Evolutionary conservation across 129 eudicot genomes (phyloP).

Genomic region (Tagetes patula): DNA sequence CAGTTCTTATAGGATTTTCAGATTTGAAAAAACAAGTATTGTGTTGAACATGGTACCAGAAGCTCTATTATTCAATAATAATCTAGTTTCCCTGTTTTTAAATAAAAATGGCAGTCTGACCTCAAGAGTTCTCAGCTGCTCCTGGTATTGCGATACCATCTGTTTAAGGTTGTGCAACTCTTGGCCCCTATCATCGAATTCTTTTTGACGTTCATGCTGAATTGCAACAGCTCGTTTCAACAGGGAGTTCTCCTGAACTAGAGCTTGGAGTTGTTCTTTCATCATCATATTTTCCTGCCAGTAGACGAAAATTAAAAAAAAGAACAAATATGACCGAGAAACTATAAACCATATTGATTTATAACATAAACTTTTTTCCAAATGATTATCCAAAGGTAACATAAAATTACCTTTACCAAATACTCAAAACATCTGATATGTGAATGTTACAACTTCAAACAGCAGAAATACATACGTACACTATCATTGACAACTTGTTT

Average conservation of each 20-base stretch:
- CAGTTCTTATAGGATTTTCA: background rate
- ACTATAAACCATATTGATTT: background rate
- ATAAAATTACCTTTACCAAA: background rate
- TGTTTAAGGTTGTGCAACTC: conserved; percentile 85
- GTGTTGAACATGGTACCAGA: background rate
- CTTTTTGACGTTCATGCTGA: conserved; percentile 94
- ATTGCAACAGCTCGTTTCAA: conserved; percentile 92
- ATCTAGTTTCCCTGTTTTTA: background rate
- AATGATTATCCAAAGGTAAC: background rate
- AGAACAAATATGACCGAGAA: background rate
- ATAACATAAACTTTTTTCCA: background rate
- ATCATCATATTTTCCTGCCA: conserved; percentile 65
- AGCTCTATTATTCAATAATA: conserved; percentile 4
- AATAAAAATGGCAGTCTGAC: conserved; percentile 31
- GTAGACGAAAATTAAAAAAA: conserved; percentile 14
- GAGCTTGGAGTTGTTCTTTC: conserved; percentile 78
- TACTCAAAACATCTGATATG: background rate
- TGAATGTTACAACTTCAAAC: background rate
- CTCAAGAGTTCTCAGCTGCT: conserved; percentile 92
- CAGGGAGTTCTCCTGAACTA: conserved; percentile 73
- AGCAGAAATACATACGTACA: background rate
- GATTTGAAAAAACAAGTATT: background rate
- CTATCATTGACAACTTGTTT: background rate
- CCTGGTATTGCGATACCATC: conserved; percentile 93
- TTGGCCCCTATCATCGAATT: conserved; percentile 68